Evolutionary conservation across 495 filamentous ascomycete genomes (phyloP).

Genomic region (Evansstolkia leycettana): DNA sequence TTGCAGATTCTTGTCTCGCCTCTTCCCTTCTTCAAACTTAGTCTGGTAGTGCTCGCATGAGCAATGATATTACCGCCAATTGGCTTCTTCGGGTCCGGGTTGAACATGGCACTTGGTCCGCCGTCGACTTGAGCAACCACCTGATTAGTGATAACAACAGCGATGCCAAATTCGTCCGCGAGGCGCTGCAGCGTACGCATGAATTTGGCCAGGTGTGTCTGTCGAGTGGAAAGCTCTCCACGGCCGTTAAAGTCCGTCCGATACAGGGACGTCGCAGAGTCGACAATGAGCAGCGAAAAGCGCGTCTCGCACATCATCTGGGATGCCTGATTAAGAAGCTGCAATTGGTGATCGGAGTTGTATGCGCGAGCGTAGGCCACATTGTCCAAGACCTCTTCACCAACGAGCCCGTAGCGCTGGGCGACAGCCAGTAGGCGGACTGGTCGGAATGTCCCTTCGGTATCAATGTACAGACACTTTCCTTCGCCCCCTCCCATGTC

Average conservation of each 20-base stretch:
- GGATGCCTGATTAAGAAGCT: slow-evolving; percentile 86
- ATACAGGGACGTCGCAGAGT: slow-evolving; percentile 89
- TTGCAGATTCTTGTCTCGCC: slow-evolving; percentile 95
- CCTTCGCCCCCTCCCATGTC: slow-evolving; percentile 98
- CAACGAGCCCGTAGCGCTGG: slow-evolving; percentile 83
- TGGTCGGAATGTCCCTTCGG: slow-evolving; percentile 92
- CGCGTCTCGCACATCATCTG: slow-evolving; percentile 99
- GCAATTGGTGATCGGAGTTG: slow-evolving; percentile 94
- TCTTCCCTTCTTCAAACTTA: slow-evolving; percentile 89
- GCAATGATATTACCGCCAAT: slow-evolving; percentile 99
- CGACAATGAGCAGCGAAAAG: slow-evolving; percentile 89
- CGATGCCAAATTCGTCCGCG: slow-evolving; percentile 96
- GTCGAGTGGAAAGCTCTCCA: slow-evolving; percentile 79
- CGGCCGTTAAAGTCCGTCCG: slow-evolving; percentile 91
- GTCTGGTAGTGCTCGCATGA: slow-evolving; percentile 80
- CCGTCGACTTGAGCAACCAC: slow-evolving; percentile 97
- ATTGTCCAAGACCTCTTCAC: slow-evolving; percentile 96
- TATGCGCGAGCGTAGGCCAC: slow-evolving; percentile 96
- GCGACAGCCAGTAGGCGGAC: slow-evolving; percentile 85
- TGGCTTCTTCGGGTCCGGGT: slow-evolving; percentile 97
- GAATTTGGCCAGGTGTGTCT: slow-evolving; percentile 94
- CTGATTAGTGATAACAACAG: slow-evolving; percentile 97
- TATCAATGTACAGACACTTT: slow-evolving; percentile 98
- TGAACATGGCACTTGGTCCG: slow-evolving; percentile 93
- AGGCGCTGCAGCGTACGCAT: slow-evolving; percentile 88